Conservation (phyloP, 495 filamentous ascomycete genomes). For the Schizothecium vesticola region DNA sequence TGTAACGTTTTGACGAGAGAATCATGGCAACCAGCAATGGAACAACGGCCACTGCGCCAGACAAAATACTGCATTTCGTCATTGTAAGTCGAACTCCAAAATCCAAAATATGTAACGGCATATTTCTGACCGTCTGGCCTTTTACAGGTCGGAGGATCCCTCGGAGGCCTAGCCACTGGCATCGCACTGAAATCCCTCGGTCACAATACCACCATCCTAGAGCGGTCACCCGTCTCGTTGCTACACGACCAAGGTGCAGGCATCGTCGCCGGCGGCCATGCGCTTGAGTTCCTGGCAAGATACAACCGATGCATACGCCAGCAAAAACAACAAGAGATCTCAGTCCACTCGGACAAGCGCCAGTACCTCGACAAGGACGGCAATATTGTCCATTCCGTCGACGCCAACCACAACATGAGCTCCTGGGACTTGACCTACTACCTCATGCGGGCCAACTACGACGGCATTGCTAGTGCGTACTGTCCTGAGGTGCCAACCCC, state of each 20-base stretch:
- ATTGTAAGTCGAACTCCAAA: too few relatives aligned
- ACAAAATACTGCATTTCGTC: too few relatives aligned
- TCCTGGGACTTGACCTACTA: slow-evolving; percentile 54
- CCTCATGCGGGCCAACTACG: slow-evolving; percentile 51
- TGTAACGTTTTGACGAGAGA: too few relatives aligned
- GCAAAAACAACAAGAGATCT: slow-evolving; percentile 17
- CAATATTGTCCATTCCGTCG: slow-evolving; percentile 36
- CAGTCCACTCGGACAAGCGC: slow-evolving; percentile 31
- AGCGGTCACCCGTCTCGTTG: slow-evolving; percentile 41
- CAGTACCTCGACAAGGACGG: slow-evolving; percentile 44
- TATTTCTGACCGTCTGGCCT: too few relatives aligned
- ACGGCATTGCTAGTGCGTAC: slow-evolving; percentile 46
- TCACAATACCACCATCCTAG: slow-evolving; percentile 49
- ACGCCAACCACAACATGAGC: slow-evolving; percentile 42
- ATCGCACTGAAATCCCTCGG: slow-evolving; percentile 46
- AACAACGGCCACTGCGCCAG: too few relatives aligned
- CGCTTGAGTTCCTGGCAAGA: slow-evolving; percentile 29
- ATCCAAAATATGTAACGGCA: too few relatives aligned
- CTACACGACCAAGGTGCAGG: slow-evolving; percentile 54
- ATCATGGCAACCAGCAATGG: too few relatives aligned
- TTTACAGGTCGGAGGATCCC: slow-evolving; percentile 44
- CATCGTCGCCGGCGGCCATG: slow-evolving; percentile 43
- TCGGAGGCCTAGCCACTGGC: slow-evolving; percentile 42
- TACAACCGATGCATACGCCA: slow-evolving; percentile 32
- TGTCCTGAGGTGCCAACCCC: slow-evolving; percentile 31